These are phyloP conservation scores for Agrocybe praecox DNA, from an alignment of 768 basidiomycete genomes.

Conservation along the genomic window DNA sequence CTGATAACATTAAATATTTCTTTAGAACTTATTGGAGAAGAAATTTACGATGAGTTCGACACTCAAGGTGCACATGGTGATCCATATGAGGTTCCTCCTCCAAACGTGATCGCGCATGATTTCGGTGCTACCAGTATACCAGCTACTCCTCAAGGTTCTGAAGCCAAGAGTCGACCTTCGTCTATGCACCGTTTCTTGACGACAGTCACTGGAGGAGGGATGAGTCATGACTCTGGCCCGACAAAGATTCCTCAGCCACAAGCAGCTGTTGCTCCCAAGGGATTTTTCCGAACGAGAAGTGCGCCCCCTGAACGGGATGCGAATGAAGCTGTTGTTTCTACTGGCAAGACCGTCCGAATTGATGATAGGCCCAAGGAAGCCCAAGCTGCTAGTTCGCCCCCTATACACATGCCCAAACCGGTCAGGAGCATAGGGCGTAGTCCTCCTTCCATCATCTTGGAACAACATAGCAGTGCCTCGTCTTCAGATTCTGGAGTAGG, in stretches of 20 bases:
- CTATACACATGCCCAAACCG: conserved; percentile 23
- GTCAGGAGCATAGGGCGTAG: conserved; percentile 13
- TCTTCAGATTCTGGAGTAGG: conserved; percentile 16
- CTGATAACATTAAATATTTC: neutral
- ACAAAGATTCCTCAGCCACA: neutral
- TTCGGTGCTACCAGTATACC: neutral
- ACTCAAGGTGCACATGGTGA: conserved; percentile 68
- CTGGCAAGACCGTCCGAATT: conserved; percentile 15
- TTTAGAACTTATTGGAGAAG: conserved; percentile 87
- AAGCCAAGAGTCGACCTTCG: conserved; percentile 16
- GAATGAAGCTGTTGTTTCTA: neutral
- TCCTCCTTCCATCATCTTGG: conserved; percentile 25
- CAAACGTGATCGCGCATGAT: conserved; percentile 3
- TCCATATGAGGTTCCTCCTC: conserved; percentile 37
- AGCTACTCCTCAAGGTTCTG: neutral
- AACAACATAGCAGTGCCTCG: conserved; percentile 29
- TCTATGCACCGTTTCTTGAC: conserved; percentile 11
- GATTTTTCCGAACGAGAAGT: conserved; percentile 57
- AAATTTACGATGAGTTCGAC: conserved; percentile 92
- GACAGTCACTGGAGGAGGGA: conserved; percentile 4
- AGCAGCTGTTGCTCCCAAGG: conserved; percentile 40
- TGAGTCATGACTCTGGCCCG: neutral
- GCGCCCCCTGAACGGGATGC: conserved; percentile 47
- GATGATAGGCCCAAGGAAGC: neutral
- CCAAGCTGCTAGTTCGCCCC: neutral